These are phyloP conservation scores for Cladophialophora exuberans DNA, from an alignment of 2,329 filamentous ascomycete genomes.

Conservation along the genomic window DNA sequence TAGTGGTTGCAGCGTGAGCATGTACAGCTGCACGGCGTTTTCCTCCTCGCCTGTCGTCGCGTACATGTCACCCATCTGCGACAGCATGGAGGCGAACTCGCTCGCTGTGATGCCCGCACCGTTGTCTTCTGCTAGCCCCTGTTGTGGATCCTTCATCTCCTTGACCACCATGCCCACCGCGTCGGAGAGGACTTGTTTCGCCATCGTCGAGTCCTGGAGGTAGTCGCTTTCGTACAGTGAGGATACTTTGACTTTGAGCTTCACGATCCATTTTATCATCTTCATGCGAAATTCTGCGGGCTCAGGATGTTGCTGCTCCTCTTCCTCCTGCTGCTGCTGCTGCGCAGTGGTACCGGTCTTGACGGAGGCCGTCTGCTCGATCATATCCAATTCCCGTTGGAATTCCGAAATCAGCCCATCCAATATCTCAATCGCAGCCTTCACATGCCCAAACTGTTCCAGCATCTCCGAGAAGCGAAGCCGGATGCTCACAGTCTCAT, in stretches of 20 bases:
- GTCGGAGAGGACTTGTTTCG: slow-evolving; percentile 76
- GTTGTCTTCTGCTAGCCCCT: slow-evolving; percentile 45
- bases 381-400: slow-evolving; percentile 52
- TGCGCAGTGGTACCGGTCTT: background rate
- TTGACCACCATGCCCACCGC: slow-evolving; percentile 78
- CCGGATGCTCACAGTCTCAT: slow-evolving; percentile 88
- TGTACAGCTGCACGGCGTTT: slow-evolving; percentile 33
- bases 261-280: slow-evolving; percentile 30
- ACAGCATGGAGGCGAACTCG: slow-evolving; percentile 41
- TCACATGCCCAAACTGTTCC: slow-evolving; percentile 72
- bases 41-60: slow-evolving; percentile 32
- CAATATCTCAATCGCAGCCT: slow-evolving; percentile 73
- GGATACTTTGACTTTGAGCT: slow-evolving; percentile 72
- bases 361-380: slow-evolving; percentile 35
- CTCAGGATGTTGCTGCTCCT: slow-evolving; percentile 1
- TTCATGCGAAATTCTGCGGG: slow-evolving; percentile 17
- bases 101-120: slow-evolving; percentile 43
- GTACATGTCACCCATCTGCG: slow-evolving; percentile 34
- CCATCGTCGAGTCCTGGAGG: slow-evolving; percentile 71
- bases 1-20: slow-evolving; percentile 32
- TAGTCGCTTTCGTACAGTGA: slow-evolving; percentile 79
- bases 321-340: no score
- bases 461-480: slow-evolving; percentile 79
- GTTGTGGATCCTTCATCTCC: slow-evolving; percentile 70
- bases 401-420: slow-evolving; percentile 76